A percentile compares a stretch with the other conserved stretches of the same genome.
Conservation (phyloP, 1,284 basidiomycete genomes). For the Moniliella sp. region DNA sequence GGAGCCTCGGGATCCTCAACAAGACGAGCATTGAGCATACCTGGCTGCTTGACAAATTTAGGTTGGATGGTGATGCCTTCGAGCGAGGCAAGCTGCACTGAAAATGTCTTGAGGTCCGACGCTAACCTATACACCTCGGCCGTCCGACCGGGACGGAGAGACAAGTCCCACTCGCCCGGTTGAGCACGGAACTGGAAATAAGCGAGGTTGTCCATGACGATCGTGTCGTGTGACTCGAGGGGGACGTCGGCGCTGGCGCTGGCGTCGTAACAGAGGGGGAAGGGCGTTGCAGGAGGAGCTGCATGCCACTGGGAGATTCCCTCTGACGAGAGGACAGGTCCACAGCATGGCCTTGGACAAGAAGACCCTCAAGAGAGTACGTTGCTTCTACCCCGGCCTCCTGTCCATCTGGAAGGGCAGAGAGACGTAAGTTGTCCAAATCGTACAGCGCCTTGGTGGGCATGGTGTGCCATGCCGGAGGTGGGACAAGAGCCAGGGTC, state of each 20-base stretch:
- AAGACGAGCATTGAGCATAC: constrained; percentile 62
- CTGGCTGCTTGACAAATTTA: constrained; percentile 47
- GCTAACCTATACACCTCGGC: constrained; percentile 60
- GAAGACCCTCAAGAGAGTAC: constrained; percentile 70
- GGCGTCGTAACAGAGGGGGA: too few species aligned
- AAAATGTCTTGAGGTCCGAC: too few species aligned
- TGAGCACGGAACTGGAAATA: constrained; percentile 85
- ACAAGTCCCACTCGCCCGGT: constrained; percentile 63
- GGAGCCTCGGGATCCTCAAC: constrained; percentile 38
- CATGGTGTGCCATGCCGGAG: constrained; percentile 71
- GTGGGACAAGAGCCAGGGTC: constrained; percentile 72
- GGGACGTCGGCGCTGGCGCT: constrained; percentile 15
- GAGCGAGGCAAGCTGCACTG: constrained; percentile 50
- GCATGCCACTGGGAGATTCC: constrained; percentile 43
- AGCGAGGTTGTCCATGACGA: constrained; percentile 75
- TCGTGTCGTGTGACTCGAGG: constrained; percentile 25
- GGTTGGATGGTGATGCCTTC: constrained; percentile 74
- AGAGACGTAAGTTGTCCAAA: constrained; percentile 79
- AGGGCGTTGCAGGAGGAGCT: constrained; percentile 39
- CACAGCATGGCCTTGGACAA: constrained; percentile 78
- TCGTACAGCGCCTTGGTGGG: constrained; percentile 72
- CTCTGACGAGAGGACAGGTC: constrained; percentile 72
- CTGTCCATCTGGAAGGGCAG: constrained; percentile 40
- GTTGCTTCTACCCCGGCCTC: constrained; percentile 50
- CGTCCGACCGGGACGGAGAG: constrained; percentile 61